These are phyloP conservation scores for Ascochyta clinopodiicola DNA, from an alignment of 2,329 filamentous ascomycete species.

Conservation along the genomic window DNA sequence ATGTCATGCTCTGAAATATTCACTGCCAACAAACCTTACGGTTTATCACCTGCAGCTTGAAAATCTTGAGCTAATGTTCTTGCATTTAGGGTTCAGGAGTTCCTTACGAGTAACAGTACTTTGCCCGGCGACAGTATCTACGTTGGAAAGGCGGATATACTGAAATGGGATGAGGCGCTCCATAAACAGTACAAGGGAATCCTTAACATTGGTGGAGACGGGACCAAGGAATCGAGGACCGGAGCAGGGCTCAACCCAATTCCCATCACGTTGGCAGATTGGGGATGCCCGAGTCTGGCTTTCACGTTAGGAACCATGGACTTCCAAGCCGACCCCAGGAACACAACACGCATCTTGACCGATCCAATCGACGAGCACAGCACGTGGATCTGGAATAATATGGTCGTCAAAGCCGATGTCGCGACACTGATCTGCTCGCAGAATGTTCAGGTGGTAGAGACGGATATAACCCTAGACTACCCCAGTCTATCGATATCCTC, in stretches of 20 bases:
- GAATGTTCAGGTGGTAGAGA: not conserved
- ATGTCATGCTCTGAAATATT: not conserved
- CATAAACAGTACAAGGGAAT: not conserved
- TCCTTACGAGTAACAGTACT: not conserved
- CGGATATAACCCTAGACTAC: not conserved
- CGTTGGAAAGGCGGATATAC: not conserved
- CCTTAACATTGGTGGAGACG: not conserved
- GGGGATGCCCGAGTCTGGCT: slow-evolving; percentile 2
- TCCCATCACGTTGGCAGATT: not conserved
- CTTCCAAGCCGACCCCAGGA: not conserved
- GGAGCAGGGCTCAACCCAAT: not conserved
- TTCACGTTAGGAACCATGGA: not conserved
- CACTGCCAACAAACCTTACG: too few species aligned
- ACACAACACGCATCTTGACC: not conserved
- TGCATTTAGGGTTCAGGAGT: not conserved
- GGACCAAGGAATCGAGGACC: not conserved
- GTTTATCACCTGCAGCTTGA: too few species aligned
- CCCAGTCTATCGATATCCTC: not conserved
- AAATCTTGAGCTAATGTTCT: not conserved
- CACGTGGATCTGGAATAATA: not conserved
- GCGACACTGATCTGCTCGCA: not conserved
- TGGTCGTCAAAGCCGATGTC: not conserved
- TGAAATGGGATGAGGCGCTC: not conserved
- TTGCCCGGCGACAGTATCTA: not conserved
- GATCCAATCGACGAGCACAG: not conserved